Conservation (phyloP, 352 stramenopile genomes). For the Globisporangium heterothallicum region DNA sequence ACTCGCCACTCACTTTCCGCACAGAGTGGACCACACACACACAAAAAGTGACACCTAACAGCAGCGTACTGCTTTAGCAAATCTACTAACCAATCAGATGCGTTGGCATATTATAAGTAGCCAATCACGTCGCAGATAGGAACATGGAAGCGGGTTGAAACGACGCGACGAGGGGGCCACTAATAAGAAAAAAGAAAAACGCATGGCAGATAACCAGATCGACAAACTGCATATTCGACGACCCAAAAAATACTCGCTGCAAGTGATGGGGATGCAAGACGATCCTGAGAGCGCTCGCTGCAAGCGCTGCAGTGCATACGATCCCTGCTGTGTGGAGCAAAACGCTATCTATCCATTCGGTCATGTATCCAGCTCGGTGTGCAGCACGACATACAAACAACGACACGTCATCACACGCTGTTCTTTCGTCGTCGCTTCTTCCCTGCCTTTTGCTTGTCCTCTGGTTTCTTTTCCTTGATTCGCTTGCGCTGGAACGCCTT, state of each 20-base stretch:
- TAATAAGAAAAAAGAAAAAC: too few relatives aligned
- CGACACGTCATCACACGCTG: constrained; percentile 20
- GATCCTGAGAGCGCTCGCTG: too few relatives aligned
- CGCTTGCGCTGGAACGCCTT: constrained; percentile 70
- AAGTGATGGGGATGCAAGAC: too few relatives aligned
- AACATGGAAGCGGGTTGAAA: constrained; percentile 1
- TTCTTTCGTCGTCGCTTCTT: constrained; percentile 35
- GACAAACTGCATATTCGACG: neutral
- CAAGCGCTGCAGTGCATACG: too few relatives aligned
- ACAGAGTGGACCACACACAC: constrained; percentile 4
- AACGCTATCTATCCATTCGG: neutral
- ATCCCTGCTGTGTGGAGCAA: too few relatives aligned
- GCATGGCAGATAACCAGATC: neutral
- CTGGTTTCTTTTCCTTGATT: constrained; percentile 38
- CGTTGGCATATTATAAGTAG: neutral
- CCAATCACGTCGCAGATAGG: neutral
- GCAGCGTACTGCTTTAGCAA: neutral
- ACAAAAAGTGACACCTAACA: too few relatives aligned
- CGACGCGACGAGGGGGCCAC: neutral
- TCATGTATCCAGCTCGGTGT: too few relatives aligned
- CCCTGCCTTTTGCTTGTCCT: constrained; percentile 26
- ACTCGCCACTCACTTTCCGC: too few relatives aligned
- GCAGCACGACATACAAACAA: too few relatives aligned
- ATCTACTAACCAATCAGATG: neutral
- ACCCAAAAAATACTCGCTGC: too few relatives aligned